Base-by-base conservation (phyloP, 2,329 filamentous ascomycete species). In the Ceratocystis smalleyi region DNA sequence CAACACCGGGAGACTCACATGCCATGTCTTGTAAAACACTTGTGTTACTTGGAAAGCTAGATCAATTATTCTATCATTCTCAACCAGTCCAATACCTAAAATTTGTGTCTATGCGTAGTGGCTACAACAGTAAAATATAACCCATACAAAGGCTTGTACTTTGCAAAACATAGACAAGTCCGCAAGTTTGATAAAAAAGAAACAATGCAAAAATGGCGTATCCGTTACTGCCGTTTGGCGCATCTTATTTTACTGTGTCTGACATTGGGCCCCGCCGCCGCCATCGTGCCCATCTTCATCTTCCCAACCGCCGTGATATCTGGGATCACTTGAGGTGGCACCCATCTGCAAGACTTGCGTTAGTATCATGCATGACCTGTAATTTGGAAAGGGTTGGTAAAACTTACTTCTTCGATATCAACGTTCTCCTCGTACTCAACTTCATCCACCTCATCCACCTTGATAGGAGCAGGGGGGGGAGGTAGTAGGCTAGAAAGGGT, bases 341-440 rank as follows among this genome's bases (percentile, higher is more conserved):
- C 88, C 88, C 78, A 91, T 91, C 77, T 86, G 66, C 35, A 54
- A 24, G 7, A 19, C 7, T 24, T 32, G 24, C 19, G 40, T 64
- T 67, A 19, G 61, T 5, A 59, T 62, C 15, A 27, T 51, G 12
- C 59, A 64, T 64, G 43, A 2, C 27, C 0, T 12, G 27, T 7
- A 35, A n/a, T 19, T 7, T 40, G 17, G 22, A 22, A 5, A 7
- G 62, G 8, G 19, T 49, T 30, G 35, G 30, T 47, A 19, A 35
- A 17, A 67, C 80, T 75, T 74, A 86, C 84, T 71, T 91, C 84
- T 62, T 96, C 89, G 69, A 96, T 82, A 70, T 91, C 86, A 2
- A 84, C 89, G 68, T 91, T 83, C n/a, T 83, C 82, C 67, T 96
- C 88, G 70, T 89, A 95, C 2, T 89, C 83, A 0, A 96, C 90